Conservation (phyloP, 805 yeast species). For the Candida coquimbonensis region DNA sequence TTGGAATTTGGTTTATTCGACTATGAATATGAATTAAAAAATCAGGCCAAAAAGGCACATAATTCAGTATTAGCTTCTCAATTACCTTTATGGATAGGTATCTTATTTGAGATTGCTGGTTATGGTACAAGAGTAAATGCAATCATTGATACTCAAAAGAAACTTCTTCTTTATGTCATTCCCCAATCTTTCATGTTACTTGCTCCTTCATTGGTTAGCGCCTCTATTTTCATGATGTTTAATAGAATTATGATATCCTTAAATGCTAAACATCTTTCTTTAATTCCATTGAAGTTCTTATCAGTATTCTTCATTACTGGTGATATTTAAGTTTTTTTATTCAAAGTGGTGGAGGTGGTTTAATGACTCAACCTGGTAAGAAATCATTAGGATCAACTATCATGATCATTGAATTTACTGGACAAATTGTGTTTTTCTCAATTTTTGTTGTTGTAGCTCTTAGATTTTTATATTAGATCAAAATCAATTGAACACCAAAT, state of each 20-base stretch:
- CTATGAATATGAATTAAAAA: no score
- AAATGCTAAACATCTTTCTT: neutral
- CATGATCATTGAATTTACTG: neutral
- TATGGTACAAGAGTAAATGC: neutral
- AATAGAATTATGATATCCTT: neutral
- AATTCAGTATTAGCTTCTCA: no score
- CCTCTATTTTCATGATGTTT: conserved; percentile 2
- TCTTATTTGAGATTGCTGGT: conserved; percentile 3
- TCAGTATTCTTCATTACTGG: conserved; percentile 1
- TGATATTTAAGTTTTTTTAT: conserved; percentile 3
- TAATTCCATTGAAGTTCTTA: neutral
- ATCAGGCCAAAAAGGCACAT: no score
- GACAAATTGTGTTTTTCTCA: conserved; percentile 1
- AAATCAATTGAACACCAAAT: neutral
- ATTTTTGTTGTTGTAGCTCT: neutral
- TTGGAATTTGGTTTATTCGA: no score
- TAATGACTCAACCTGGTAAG: neutral
- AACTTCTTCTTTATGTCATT: neutral
- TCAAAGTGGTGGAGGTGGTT: neutral
- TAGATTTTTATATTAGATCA: neutral
- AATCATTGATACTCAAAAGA: neutral
- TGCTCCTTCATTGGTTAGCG: conserved; percentile 2
- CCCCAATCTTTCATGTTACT: neutral
- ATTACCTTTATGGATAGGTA: neutral
- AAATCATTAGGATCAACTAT: neutral